Evolutionary conservation across 208 protist species (phyloP).

Genomic region (Acanthamoeba divionensis): DNA sequence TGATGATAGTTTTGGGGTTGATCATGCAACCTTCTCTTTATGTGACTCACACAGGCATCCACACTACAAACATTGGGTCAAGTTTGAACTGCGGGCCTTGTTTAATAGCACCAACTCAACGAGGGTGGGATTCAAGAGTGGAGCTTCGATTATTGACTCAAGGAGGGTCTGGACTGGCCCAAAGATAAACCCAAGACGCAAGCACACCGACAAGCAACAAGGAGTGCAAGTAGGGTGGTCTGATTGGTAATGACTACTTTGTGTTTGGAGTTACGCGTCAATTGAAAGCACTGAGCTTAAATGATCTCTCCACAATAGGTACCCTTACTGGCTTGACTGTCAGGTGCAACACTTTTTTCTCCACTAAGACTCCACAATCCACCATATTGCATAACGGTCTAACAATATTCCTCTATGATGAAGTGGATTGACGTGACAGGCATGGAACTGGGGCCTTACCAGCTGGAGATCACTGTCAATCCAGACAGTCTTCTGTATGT

Average conservation of each 20-base stretch:
- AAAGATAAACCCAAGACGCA: background rate
- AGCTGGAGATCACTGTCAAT: constrained; percentile 14
- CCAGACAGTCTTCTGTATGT: background rate
- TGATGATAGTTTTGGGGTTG: background rate
- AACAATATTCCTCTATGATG: too few relatives aligned
- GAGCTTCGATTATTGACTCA: constrained; percentile 43
- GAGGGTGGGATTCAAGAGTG: constrained; percentile 25
- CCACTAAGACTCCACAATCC: too few relatives aligned
- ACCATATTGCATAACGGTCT: too few relatives aligned
- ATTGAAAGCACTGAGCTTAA: background rate
- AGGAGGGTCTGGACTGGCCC: background rate
- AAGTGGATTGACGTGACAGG: constrained; percentile 39
- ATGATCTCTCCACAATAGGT: background rate
- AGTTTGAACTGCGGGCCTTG: background rate
- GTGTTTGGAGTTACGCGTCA: background rate
- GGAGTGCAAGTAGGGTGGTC: constrained; percentile 18
- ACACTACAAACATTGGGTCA: constrained; percentile 37
- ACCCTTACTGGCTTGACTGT: constrained; percentile 50
- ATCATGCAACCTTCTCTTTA: background rate
- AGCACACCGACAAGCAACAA: background rate
- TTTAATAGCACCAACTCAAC: background rate
- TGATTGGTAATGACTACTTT: background rate
- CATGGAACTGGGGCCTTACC: constrained; percentile 1
- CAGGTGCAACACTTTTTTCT: background rate
- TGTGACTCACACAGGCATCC: background rate